These are phyloP conservation scores for Paraphaeosphaeria sporulosa DNA, from an alignment of 2,329 filamentous ascomycete species.

Conservation along the genomic window DNA sequence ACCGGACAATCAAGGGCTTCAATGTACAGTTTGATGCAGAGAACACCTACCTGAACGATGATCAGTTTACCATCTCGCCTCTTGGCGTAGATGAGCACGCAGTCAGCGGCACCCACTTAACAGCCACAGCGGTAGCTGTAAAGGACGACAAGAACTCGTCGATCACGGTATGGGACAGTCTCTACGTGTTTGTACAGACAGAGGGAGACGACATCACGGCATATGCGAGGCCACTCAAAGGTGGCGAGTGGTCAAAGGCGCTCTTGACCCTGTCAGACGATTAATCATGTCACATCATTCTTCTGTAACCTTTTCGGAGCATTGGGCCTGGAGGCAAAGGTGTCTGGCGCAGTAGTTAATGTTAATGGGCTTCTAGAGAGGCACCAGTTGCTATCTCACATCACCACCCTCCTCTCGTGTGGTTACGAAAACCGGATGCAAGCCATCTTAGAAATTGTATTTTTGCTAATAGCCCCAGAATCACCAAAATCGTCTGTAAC, in stretches of 20 bases:
- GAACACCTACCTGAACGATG: constrained; percentile 44
- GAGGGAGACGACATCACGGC: constrained; percentile 40
- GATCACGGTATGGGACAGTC: constrained; percentile 30
- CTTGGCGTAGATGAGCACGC: constrained; percentile 37
- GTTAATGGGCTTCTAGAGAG: not conserved
- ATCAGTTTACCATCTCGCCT: constrained; percentile 44
- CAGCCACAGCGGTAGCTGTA: constrained; percentile 44
- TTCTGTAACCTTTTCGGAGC: not conserved
- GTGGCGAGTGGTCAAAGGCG: constrained; percentile 41
- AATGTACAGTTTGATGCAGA: constrained; percentile 50
- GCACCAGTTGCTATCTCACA: not conserved
- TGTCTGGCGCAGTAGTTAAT: constrained; percentile 4
- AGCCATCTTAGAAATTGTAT: no score
- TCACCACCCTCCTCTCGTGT: not conserved
- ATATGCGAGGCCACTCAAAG: constrained; percentile 32
- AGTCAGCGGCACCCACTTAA: constrained; percentile 51
- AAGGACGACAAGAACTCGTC: constrained; percentile 28
- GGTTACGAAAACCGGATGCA: no score
- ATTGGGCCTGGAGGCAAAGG: constrained; percentile 3
- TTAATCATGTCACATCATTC: constrained; percentile 11
- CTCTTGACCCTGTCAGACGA: constrained; percentile 32
- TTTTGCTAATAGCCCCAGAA: no score
- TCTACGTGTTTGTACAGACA: constrained; percentile 46
- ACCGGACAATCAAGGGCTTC: constrained; percentile 48
- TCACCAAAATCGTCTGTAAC: no score